Evolutionary conservation across 2,329 filamentous ascomycete genomes (phyloP).

Genomic region (Gyromitra esculenta): DNA sequence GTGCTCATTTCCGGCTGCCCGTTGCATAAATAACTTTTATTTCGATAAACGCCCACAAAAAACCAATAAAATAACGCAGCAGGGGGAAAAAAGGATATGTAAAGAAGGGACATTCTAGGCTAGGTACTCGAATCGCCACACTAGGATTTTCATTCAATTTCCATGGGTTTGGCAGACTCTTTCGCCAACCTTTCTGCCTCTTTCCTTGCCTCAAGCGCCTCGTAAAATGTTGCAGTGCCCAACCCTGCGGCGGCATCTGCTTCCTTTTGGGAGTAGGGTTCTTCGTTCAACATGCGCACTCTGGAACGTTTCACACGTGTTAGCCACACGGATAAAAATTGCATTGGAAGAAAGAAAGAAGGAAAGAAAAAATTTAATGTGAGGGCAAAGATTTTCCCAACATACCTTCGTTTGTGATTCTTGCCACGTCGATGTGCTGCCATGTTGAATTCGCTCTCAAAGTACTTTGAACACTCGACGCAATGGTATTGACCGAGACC

Average conservation of each 20-base stretch:
- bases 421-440: constrained; percentile 83
- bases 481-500: constrained; percentile 88
- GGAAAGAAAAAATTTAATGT: background rate
- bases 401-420: constrained; percentile 87
- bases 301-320: constrained; percentile 63
- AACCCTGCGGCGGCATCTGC: constrained; percentile 80
- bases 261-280: constrained; percentile 85
- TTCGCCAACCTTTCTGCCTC: constrained; percentile 61
- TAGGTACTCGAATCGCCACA: constrained; percentile 2
- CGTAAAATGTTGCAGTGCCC: constrained; percentile 61
- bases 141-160: constrained; percentile 52
- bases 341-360: background rate
- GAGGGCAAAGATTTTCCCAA: background rate
- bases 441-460: constrained; percentile 83
- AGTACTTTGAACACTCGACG: constrained; percentile 94
- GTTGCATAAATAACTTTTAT: constrained; percentile 36
- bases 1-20: background rate
- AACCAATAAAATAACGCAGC: constrained; percentile 20
- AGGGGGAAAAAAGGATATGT: background rate
- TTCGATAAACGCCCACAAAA: constrained; percentile 24
- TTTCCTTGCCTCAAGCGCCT: constrained; percentile 58
- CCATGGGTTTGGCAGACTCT: constrained; percentile 62
- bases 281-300: constrained; percentile 81
- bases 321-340: constrained; percentile 45
- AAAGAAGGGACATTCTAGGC: background rate